Percentiles rank a stretch among this genome's conserved stretches.
phyloP scores from a whole-genome alignment of 2,329 filamentous ascomycete genomes.

The Colletotrichum lini region DNA sequence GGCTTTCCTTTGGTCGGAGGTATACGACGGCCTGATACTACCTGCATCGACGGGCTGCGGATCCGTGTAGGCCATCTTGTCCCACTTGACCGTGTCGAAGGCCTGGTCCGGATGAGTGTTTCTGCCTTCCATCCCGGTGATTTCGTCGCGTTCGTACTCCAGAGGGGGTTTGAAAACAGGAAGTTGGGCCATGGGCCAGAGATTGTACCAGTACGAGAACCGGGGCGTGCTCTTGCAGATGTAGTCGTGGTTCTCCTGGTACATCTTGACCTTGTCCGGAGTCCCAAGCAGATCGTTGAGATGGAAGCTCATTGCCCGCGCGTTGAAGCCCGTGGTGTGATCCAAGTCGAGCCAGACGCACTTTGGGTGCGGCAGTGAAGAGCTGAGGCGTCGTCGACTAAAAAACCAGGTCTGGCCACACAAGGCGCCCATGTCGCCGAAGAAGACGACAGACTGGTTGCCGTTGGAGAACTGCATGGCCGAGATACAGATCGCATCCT shows the following conservation, averaged over 20 bases:
- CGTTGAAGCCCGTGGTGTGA: conserved; percentile 39
- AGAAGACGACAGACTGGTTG: conserved; percentile 40
- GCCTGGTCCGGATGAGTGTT: conserved; percentile 40
- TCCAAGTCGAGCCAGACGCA: conserved; percentile 45
- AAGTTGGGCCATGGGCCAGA: conserved; percentile 43
- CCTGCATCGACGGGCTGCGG: not conserved
- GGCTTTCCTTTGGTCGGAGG: not conserved
- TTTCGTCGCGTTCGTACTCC: conserved; percentile 43
- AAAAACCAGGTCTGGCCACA: conserved; percentile 46
- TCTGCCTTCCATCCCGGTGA: conserved; percentile 27
- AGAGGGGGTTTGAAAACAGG: conserved; percentile 48
- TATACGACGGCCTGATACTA: not conserved
- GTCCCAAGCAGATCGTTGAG: conserved; percentile 43
- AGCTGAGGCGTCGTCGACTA: conserved; percentile 42
- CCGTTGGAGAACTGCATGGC: conserved; percentile 44
- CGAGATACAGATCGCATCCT: conserved; percentile 45
- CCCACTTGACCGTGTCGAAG: conserved; percentile 38
- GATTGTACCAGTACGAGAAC: conserved; percentile 43
- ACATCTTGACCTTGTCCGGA: conserved; percentile 40
- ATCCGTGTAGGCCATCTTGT: conserved; percentile 27
- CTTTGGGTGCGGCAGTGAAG: conserved; percentile 38
- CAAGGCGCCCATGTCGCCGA: conserved; percentile 44
- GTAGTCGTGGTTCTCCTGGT: conserved; percentile 38
- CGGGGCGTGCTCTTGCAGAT: conserved; percentile 45
- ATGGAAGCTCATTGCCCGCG: conserved; percentile 43